phyloP scores from a whole-genome alignment of 768 basidiomycete genomes.

The Serpula lacrymans region DNA sequence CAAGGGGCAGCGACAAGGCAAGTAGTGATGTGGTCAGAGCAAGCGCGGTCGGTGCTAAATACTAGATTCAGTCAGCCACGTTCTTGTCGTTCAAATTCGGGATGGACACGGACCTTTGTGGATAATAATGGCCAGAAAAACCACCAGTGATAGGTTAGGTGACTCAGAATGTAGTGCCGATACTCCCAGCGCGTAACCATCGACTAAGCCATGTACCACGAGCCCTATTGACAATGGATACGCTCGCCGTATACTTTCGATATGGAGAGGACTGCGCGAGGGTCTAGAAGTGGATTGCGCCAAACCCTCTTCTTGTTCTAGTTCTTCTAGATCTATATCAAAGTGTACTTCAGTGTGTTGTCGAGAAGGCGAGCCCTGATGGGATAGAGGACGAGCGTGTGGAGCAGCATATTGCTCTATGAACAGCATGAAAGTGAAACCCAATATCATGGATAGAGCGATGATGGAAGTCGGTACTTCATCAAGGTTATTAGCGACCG shows the following conservation, averaged over 20 bases:
- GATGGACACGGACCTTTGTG: slow-evolving; percentile 69
- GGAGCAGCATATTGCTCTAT: slow-evolving; percentile 61
- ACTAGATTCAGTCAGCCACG: too few species aligned
- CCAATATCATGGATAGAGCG: slow-evolving; percentile 60
- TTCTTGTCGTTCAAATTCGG: too few species aligned
- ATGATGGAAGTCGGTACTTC: slow-evolving; percentile 50
- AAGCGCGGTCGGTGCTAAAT: slow-evolving; percentile 81
- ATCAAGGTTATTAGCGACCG: slow-evolving; percentile 36
- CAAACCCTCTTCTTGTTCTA: slow-evolving; percentile 42
- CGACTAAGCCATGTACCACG: slow-evolving; percentile 83
- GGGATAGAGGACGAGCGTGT: slow-evolving; percentile 39
- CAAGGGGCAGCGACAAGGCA: slow-evolving; percentile 63
- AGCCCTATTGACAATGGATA: slow-evolving; percentile 82
- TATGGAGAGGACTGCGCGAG: slow-evolving; percentile 3
- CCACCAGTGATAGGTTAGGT: slow-evolving; percentile 66
- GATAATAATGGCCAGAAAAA: slow-evolving; percentile 87
- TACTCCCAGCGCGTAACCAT: slow-evolving; percentile 90
- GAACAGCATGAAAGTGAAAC: slow-evolving; percentile 55
- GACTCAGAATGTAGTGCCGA: slow-evolving; percentile 47
- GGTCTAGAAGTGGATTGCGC: slow-evolving; percentile 11
- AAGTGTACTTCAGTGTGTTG: slow-evolving; percentile 42
- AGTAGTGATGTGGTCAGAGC: slow-evolving; percentile 85
- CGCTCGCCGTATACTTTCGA: slow-evolving; percentile 37
- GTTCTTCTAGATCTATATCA: slow-evolving; percentile 61
- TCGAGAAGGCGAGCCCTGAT: slow-evolving; percentile 11